A percentile compares a stretch with the other conserved stretches of the same genome.
These are phyloP conservation scores for Microbotryum saponariae DNA, from an alignment of 1,284 basidiomycete species.

Conservation along the genomic window DNA sequence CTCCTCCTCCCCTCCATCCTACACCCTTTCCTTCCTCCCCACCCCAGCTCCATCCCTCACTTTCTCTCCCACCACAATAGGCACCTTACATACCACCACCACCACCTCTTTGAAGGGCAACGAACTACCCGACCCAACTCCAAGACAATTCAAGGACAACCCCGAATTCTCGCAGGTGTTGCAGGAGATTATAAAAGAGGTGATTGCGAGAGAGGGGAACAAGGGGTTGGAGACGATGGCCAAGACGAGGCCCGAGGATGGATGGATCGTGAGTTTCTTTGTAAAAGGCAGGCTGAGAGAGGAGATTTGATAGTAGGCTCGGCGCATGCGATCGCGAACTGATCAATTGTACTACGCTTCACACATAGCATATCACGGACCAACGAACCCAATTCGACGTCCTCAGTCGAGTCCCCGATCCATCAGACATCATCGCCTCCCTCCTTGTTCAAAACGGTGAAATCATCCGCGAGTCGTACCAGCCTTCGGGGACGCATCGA, in stretches of 20 bases:
- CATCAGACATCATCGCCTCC: constrained; percentile 29
- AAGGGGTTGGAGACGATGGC: constrained; percentile 18
- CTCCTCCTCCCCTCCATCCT: background rate
- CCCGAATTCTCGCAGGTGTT: constrained; percentile 16
- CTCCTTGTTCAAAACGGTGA: constrained; percentile 17
- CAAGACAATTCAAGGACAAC: constrained; percentile 25
- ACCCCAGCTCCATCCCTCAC: constrained; percentile 15
- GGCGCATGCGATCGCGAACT: too few relatives aligned
- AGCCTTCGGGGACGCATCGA: constrained; percentile 18
- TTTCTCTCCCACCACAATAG: constrained; percentile 30
- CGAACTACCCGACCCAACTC: constrained; percentile 13
- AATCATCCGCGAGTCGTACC: constrained; percentile 14
- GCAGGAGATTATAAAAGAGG: constrained; percentile 18
- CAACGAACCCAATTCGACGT: constrained; percentile 22
- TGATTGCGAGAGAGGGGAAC: constrained; percentile 1
- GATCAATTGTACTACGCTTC: background rate
- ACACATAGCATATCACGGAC: constrained; percentile 26
- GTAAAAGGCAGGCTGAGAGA: background rate
- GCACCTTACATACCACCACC: constrained; percentile 3
- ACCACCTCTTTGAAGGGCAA: background rate
- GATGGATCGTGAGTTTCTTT: constrained; percentile 7
- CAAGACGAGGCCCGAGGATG: constrained; percentile 7
- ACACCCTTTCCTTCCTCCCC: constrained; percentile 22
- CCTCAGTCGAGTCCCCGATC: constrained; percentile 23
- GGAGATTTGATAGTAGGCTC: too few relatives aligned